Base-by-base conservation (phyloP, 306 rosid genomes). In the Sesbania bispinosa region DNA sequence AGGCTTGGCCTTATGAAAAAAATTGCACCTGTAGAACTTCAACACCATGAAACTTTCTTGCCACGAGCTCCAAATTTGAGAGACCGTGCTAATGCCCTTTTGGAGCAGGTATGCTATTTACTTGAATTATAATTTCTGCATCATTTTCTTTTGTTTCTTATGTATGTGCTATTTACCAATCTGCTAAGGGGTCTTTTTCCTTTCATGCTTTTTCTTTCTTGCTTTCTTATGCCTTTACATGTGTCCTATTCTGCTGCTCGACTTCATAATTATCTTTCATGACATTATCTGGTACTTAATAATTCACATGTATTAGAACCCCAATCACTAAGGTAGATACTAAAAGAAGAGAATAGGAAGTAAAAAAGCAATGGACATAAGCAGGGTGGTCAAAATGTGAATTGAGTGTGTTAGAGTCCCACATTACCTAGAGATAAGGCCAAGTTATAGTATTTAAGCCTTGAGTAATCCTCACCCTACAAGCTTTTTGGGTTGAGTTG, bases 61-160 rank as follows among this genome's bases (percentile, higher is more conserved):
- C 99, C 99, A 39, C 96, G 99, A 23, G 99, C 97, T 57, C 99
- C 99, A 41, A 95, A 95, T 89, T 81, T 95, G 85, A 91, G 87
- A 83, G 99, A 95, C 70, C 99, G 97, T 64, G 96, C 97, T 76
- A 91, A 88, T 80, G 97, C 99, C 55, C 96, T 95, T 74, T 77
- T 95, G 79, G 99, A 95, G 78, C 92, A 89, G 88, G 99, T 95
- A 85, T 59, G 88, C 47, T 45, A 13, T 78, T 38, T 29, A 24
- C 81, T 45, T 74, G 16, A 53, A 73, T 52, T 63, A 26, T 23
- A 67, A 41, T 59, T 70, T 65, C 18, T 13, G 60, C 23, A 32
- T 21, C 15, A 6, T 29, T 6, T 57, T 65, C 35, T 55, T 26
- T 50, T 74, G 35, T 50, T 54, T 39, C 30, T 21, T 58, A 55